Conservation (phyloP, 768 basidiomycete genomes). For the Kwoniella sp. region DNA sequence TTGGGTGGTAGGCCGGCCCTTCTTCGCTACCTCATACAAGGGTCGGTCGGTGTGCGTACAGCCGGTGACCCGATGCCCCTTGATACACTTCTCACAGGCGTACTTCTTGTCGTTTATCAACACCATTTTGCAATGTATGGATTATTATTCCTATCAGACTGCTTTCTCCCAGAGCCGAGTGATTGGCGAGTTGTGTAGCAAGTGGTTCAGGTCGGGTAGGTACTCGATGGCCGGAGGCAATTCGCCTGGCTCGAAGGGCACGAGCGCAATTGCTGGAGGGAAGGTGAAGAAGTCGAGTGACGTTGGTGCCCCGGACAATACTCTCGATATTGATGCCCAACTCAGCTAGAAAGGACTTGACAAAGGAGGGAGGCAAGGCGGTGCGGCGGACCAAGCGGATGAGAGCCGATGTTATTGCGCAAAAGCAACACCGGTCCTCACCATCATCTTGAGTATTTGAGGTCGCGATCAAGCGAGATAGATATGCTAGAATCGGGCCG, state of each 20-base stretch:
- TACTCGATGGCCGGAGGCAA: too few species aligned
- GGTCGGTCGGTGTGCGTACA: slow-evolving; percentile 85
- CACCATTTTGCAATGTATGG: slow-evolving; percentile 33
- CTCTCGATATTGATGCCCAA: not conserved
- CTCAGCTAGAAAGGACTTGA: not conserved
- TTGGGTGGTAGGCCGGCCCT: slow-evolving; percentile 87
- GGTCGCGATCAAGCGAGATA: too few species aligned
- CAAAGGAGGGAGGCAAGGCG: too few species aligned
- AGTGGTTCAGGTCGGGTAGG: too few species aligned
- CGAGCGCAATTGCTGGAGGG: too few species aligned
- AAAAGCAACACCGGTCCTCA: not conserved
- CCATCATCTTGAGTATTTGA: not conserved
- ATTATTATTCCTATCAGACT: too few species aligned
- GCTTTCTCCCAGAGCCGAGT: too few species aligned
- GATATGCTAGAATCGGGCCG: too few species aligned
- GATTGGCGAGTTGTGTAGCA: too few species aligned
- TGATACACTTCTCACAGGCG: slow-evolving; percentile 84
- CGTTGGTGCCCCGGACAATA: not conserved
- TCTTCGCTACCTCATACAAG: slow-evolving; percentile 90
- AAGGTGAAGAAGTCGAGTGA: too few species aligned
- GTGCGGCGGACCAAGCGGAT: not conserved
- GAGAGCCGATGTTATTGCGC: not conserved
- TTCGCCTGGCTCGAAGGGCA: too few species aligned
- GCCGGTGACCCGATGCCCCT: slow-evolving; percentile 87
- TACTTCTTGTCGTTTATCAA: slow-evolving; percentile 54